Conservation (phyloP, 345 rosid genomes). For the Rhizophora mangle region DNA sequence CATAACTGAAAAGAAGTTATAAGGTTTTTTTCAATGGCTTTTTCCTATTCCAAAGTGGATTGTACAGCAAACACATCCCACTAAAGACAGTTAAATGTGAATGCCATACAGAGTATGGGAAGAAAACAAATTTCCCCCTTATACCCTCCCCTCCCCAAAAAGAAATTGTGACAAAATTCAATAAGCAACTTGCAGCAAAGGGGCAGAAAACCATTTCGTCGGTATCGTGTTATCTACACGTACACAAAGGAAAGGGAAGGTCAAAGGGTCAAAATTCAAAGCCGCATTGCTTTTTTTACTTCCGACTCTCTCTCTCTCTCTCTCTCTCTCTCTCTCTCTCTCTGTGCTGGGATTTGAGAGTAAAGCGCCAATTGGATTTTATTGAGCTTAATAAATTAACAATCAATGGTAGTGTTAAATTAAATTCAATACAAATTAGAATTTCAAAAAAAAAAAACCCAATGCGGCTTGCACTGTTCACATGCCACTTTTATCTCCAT, state of each 20-base stretch:
- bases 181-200: slow-evolving; percentile 3
- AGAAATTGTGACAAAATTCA: slow-evolving; percentile 4
- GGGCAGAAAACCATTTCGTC: slow-evolving; percentile 13
- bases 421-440: slow-evolving; percentile 9
- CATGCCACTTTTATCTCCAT: slow-evolving; percentile 16
- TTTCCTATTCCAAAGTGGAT: no score
- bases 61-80: no score
- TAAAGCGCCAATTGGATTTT: background rate
- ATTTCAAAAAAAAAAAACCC: slow-evolving; percentile 1
- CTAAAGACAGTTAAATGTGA: no score
- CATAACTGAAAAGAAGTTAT: no score
- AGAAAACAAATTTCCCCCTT: no score
- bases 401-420: slow-evolving; percentile 23
- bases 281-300: background rate
- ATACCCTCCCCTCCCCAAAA: no score
- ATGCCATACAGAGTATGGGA: no score
- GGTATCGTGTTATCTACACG: slow-evolving; percentile 8
- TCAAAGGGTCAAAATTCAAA: slow-evolving; percentile 46
- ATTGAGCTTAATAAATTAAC: slow-evolving; percentile 18
- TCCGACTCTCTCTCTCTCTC: no score
- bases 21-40: no score
- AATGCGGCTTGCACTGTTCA: slow-evolving; percentile 36
- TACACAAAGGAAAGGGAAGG: slow-evolving; percentile 19
- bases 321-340: no score
- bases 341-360: no score